A percentile compares a stretch with the other conserved stretches of the same genome.
Conservation (phyloP, 345 rosid species). For the Heritiera littoralis region DNA sequence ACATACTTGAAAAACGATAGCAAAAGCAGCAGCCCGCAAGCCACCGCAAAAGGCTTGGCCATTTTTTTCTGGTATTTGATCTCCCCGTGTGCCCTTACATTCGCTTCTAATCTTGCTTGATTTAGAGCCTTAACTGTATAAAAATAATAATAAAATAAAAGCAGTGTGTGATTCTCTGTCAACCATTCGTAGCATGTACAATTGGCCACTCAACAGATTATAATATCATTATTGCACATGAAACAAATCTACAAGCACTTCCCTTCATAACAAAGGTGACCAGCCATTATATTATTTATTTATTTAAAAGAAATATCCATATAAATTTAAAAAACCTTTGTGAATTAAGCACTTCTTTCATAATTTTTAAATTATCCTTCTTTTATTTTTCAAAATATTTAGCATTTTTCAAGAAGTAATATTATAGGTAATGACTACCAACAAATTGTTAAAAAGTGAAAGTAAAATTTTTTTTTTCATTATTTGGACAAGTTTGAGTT, state of each 20-base stretch:
- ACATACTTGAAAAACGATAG: constrained; percentile 60
- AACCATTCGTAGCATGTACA: background rate
- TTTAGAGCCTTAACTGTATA: constrained; percentile 77
- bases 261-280: background rate
- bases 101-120: constrained; percentile 81
- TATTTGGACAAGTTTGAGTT: too few species aligned
- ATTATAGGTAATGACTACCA: too few species aligned
- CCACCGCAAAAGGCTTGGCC: constrained; percentile 81
- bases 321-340: too few species aligned
- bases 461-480: too few species aligned
- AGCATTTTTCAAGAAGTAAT: too few species aligned
- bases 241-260: too few species aligned
- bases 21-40: constrained; percentile 54
- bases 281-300: background rate
- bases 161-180: background rate
- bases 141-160: too few species aligned
- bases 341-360: too few species aligned
- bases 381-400: too few species aligned
- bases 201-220: background rate
- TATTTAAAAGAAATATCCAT: too few species aligned
- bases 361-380: too few species aligned
- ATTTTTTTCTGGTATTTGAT: constrained; percentile 55
- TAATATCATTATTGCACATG: background rate
- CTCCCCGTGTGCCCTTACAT: constrained; percentile 59
- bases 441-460: too few species aligned